These are phyloP conservation scores for Pestalotiopsis sp. DNA, from an alignment of 2,329 filamentous ascomycete genomes.

Conservation along the genomic window DNA sequence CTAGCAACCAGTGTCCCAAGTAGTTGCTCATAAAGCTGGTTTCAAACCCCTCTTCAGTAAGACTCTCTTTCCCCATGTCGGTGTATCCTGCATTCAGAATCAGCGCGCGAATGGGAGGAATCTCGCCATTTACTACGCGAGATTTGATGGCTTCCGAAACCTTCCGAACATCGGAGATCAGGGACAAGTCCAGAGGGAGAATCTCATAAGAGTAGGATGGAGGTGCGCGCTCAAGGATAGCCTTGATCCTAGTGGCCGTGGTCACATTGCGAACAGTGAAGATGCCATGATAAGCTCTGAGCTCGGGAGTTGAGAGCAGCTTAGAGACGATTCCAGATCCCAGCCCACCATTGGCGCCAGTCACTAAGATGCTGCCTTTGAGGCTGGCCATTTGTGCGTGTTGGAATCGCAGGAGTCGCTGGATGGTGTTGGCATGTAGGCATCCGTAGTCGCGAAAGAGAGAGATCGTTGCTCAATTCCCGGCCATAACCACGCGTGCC, in stretches of 20 bases:
- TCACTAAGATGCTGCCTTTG: slow-evolving; percentile 37
- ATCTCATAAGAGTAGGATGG: slow-evolving; percentile 33
- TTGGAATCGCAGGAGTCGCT: background rate
- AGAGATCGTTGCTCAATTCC: background rate
- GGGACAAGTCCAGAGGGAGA: slow-evolving; percentile 28
- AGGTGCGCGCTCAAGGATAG: slow-evolving; percentile 21
- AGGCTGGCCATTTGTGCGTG: background rate
- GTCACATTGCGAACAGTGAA: slow-evolving; percentile 39
- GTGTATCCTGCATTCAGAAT: slow-evolving; percentile 28
- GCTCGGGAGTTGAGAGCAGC: slow-evolving; percentile 30
- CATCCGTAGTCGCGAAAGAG: background rate
- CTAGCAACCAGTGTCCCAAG: slow-evolving; percentile 35
- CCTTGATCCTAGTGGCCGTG: slow-evolving; percentile 31
- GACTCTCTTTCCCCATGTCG: slow-evolving; percentile 27
- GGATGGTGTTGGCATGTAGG: background rate
- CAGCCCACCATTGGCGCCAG: slow-evolving; percentile 42
- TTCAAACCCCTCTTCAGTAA: slow-evolving; percentile 32
- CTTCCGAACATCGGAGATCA: slow-evolving; percentile 22
- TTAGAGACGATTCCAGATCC: slow-evolving; percentile 36
- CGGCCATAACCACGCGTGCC: too few species aligned
- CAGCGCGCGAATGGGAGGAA: slow-evolving; percentile 30
- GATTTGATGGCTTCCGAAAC: slow-evolving; percentile 21
- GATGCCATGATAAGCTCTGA: slow-evolving; percentile 36
- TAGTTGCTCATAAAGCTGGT: slow-evolving; percentile 35
- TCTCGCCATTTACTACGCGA: slow-evolving; percentile 23